Evolutionary conservation across 1,284 basidiomycete species (phyloP).

Genomic region (Trichosporon coremiiforme): DNA sequence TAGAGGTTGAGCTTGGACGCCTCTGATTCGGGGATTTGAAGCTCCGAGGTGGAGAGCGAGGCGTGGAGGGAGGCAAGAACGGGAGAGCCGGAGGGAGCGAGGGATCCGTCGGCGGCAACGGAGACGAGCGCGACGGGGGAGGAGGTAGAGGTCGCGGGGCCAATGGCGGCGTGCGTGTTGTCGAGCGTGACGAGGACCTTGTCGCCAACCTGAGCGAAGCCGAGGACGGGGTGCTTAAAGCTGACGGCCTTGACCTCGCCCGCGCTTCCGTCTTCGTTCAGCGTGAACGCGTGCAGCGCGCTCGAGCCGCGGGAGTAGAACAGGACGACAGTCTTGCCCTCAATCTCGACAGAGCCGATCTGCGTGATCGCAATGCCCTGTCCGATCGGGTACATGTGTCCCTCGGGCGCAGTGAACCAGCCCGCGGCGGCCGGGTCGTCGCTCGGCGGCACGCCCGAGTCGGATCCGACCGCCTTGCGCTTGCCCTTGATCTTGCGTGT

Average conservation of each 20-base stretch:
- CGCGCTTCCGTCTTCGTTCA: slow-evolving; percentile 29
- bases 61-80: slow-evolving; percentile 16
- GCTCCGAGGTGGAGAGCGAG: slow-evolving; percentile 13
- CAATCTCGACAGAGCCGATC: slow-evolving; percentile 41
- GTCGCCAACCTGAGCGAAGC: slow-evolving; percentile 41
- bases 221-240: slow-evolving; percentile 49
- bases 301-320: slow-evolving; percentile 55
- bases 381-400: slow-evolving; percentile 47
- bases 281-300: slow-evolving; percentile 48
- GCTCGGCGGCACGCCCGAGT: slow-evolving; percentile 21
- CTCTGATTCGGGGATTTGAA: slow-evolving; percentile 20
- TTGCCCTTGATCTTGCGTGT: slow-evolving; percentile 42
- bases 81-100: slow-evolving; percentile 18
- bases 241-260: slow-evolving; percentile 37
- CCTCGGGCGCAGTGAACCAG: slow-evolving; percentile 48
- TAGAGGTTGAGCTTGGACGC: slow-evolving; percentile 44
- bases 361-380: slow-evolving; percentile 53
- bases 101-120: slow-evolving; percentile 33
- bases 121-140: slow-evolving; percentile 23
- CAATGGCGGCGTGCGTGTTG: slow-evolving; percentile 14
- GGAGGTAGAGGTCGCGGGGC: not conserved
- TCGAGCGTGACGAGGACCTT: slow-evolving; percentile 51
- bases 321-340: slow-evolving; percentile 40
- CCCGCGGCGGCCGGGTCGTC: slow-evolving; percentile 36
- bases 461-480: slow-evolving; percentile 38